Percentiles rank a stretch among this genome's conserved stretches.
Conservation (phyloP, 345 rosid species). For the Streptanthus diversifolius region DNA sequence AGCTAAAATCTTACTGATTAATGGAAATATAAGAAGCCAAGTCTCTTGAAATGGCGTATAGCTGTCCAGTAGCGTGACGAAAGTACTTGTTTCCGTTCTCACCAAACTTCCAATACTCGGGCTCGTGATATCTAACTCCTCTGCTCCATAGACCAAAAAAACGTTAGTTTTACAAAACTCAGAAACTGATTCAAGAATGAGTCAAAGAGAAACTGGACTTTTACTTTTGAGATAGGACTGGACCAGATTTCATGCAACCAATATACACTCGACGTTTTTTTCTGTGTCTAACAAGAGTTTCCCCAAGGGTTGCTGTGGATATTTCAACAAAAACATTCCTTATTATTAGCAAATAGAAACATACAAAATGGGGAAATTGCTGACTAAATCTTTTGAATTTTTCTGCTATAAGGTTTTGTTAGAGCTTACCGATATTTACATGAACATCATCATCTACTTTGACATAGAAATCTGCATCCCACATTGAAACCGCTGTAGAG, state of each 20-base stretch:
- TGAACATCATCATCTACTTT: conserved; percentile 80
- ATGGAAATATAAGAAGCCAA: conserved; percentile 84
- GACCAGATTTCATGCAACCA: conserved; percentile 98
- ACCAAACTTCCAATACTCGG: conserved; percentile 96
- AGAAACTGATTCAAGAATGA: background rate
- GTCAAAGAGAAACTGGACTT: background rate
- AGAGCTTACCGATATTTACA: conserved; percentile 60
- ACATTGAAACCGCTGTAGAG: conserved; percentile 46
- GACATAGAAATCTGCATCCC: conserved; percentile 74
- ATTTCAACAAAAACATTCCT: conserved; percentile 2
- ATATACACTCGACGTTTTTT: conserved; percentile 74
- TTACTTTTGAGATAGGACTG: conserved; percentile 87
- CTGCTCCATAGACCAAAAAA: conserved; percentile 40
- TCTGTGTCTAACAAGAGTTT: conserved; percentile 75
- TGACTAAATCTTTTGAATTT: background rate
- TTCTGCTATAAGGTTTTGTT: background rate
- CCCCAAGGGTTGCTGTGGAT: conserved; percentile 36
- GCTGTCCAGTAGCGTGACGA: conserved; percentile 93
- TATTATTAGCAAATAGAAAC: background rate
- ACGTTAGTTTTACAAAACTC: background rate
- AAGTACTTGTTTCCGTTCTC: conserved; percentile 94
- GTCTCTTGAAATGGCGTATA: conserved; percentile 90
- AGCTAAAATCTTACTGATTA: conserved; percentile 49
- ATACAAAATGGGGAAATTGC: background rate
- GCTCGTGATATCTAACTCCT: conserved; percentile 86